Base-by-base conservation (phyloP, 495 filamentous ascomycete genomes). In the Lasiosphaeria ovina region DNA sequence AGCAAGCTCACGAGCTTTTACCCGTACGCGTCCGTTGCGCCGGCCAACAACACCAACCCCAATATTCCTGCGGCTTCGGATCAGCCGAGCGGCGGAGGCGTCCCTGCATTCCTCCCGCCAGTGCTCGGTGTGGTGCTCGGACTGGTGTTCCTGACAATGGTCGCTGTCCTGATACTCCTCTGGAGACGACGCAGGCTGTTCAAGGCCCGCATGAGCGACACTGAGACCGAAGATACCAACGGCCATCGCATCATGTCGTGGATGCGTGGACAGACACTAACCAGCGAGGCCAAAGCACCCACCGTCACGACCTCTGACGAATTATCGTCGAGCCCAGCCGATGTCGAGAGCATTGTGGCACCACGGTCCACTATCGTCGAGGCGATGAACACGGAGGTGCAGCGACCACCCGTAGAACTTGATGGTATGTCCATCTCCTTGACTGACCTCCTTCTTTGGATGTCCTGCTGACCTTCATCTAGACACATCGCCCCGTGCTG, bases 41-140 rank as follows among this genome's bases (percentile, higher is more conserved):
- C 73, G 14, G 60, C 9, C 36, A 72, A 76, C 55, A 69, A 69
- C 65, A 74, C 73, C 31, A 72, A 75, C 61, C 73, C 73, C 4
- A 55, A 53, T 42, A 51, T 40, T 0, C 51, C 62, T 1, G 53
- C 65, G 0, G 56, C 57, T n/a, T 44, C 8, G n/a, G 35, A 24
- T n/a, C 34, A 55, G 16, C 58, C 58, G 14, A 54, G 62, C 4
- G 66, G 69, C 36, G 63, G 71, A n/a, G 76, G 82, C 4, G 74
- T 85, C 10, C 87, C 87, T 4, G 69, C 67, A 0, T 91, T 84
- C 74, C 76, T 88, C 2, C 82, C 79, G 0, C 85, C 87, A 2
- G 81, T 91, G 3, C 76, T 92, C 16, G 89, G 87, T 4, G 85
- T 87, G 4, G 79, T 90, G 1, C 72, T 87, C 2, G 87, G 87